phyloP scores from a whole-genome alignment of 2,329 filamentous ascomycete species.

The Didymella lethalis region DNA sequence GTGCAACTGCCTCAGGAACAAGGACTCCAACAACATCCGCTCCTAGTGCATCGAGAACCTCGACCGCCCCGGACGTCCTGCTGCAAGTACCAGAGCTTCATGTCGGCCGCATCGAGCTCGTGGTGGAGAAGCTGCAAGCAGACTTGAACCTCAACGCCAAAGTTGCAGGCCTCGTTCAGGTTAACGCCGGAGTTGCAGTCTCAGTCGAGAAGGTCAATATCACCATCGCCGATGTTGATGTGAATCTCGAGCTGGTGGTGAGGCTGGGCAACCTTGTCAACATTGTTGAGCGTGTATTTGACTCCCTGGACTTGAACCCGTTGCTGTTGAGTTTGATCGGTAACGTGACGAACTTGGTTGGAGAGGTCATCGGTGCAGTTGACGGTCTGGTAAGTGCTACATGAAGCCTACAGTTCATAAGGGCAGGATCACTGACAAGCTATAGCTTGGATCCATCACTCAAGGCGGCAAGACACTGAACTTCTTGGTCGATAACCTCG shows the following conservation, averaged over 20 bases:
- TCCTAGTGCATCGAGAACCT: constrained; percentile 39
- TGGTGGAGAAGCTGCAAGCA: constrained; percentile 66
- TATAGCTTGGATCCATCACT: constrained; percentile 62
- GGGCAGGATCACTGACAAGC: neutral
- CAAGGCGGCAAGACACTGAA: constrained; percentile 63
- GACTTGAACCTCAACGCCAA: constrained; percentile 68
- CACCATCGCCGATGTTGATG: constrained; percentile 67
- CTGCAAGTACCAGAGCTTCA: constrained; percentile 66
- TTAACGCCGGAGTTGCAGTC: constrained; percentile 60
- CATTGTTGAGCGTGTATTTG: constrained; percentile 68
- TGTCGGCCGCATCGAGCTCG: constrained; percentile 66
- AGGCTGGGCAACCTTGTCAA: constrained; percentile 67
- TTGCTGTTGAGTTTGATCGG: constrained; percentile 65
- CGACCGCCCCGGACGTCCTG: constrained; percentile 63
- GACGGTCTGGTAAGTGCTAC: constrained; percentile 57
- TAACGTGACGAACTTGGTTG: constrained; percentile 62
- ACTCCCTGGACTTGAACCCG: constrained; percentile 67
- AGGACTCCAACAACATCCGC: constrained; percentile 33
- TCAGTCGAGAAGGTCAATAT: constrained; percentile 64
- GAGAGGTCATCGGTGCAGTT: constrained; percentile 63
- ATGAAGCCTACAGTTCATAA: neutral
- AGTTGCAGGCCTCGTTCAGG: constrained; percentile 64
- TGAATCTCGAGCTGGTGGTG: constrained; percentile 66
- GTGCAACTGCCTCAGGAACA: constrained; percentile 14
- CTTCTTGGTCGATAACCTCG: constrained; percentile 68